These are phyloP conservation scores for Cryptococcus sp. DNA, from an alignment of 1,284 basidiomycete species.

Conservation along the genomic window DNA sequence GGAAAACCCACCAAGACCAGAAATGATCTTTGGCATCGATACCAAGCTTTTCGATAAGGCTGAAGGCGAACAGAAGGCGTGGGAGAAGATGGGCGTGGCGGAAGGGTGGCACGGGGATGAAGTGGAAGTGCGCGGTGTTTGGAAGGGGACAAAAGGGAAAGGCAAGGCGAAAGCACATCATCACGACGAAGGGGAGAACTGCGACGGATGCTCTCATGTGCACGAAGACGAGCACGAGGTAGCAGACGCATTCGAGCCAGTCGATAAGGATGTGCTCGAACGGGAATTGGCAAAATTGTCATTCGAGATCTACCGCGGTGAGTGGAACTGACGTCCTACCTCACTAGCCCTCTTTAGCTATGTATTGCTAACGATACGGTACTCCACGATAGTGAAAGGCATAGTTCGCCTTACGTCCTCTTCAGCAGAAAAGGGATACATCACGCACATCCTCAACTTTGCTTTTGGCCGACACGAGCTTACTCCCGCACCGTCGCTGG, in stretches of 20 bases:
- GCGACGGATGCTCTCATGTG: conserved; percentile 5
- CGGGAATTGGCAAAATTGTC: conserved; percentile 51
- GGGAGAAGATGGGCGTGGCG: conserved; percentile 19
- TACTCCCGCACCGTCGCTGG: conserved; percentile 54
- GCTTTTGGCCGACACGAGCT: conserved; percentile 83
- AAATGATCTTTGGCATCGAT: conserved; percentile 79
- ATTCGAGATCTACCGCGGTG: conserved; percentile 53
- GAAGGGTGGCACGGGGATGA: conserved; percentile 66
- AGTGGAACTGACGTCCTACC: conserved; percentile 10
- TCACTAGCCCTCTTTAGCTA: not conserved
- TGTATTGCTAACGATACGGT: no score
- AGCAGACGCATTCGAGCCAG: conserved; percentile 16
- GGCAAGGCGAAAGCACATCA: conserved; percentile 30
- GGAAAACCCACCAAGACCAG: conserved; percentile 57
- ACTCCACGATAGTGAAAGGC: conserved; percentile 61
- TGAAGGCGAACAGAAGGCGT: conserved; percentile 37
- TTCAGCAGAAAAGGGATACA: conserved; percentile 31
- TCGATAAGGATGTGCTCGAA: conserved; percentile 50
- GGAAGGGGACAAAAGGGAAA: conserved; percentile 52
- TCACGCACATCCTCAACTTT: conserved; percentile 75
- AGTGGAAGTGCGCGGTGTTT: conserved; percentile 73
- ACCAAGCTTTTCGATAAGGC: conserved; percentile 66
- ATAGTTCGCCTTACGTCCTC: conserved; percentile 62
- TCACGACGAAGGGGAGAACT: conserved; percentile 19
- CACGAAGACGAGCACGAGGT: conserved; percentile 25